Conservation (phyloP, 2,329 filamentous ascomycete genomes). For the Rachicladosporium sp. region DNA sequence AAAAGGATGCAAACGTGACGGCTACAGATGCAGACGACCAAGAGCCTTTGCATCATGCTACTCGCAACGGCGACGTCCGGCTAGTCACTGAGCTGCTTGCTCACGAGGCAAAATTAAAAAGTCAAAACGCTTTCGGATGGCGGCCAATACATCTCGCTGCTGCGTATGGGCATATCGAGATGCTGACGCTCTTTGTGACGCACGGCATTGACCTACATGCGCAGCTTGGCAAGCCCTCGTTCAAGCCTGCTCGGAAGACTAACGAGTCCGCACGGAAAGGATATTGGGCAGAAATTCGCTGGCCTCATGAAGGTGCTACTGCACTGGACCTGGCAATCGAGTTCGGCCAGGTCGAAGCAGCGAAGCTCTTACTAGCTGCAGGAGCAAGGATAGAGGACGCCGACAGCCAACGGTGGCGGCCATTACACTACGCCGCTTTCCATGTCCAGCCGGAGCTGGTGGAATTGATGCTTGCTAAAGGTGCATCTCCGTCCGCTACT, state of each 20-base stretch:
- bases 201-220: constrained; percentile 10
- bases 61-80: constrained; percentile 8
- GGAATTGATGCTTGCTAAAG: constrained; percentile 6
- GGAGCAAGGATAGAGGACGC: constrained; percentile 10
- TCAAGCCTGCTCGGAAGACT: constrained; percentile 11
- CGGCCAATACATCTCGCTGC: constrained; percentile 12
- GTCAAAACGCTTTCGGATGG: constrained; percentile 10
- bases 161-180: constrained; percentile 9
- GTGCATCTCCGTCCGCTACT: constrained; percentile 5
- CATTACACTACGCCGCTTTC: constrained; percentile 12
- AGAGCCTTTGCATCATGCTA: constrained; percentile 11
- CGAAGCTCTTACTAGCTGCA: constrained; percentile 9
- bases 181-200: constrained; percentile 9
- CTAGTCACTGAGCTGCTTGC: constrained; percentile 7
- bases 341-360: constrained; percentile 11
- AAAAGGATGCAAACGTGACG: constrained; percentile 9
- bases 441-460: constrained; percentile 9
- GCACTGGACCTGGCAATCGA: constrained; percentile 11
- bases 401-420: constrained; percentile 10
- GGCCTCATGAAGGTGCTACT: constrained; percentile 10
- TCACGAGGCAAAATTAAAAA: constrained; percentile 7
- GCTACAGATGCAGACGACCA: constrained; percentile 9
- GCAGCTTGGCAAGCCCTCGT: constrained; percentile 8
- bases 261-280: constrained; percentile 8
- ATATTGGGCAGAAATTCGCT: constrained; percentile 12